Evolutionary conservation across 768 basidiomycete species (phyloP).

Genomic region (Tylopilus rubrobrunneus): DNA sequence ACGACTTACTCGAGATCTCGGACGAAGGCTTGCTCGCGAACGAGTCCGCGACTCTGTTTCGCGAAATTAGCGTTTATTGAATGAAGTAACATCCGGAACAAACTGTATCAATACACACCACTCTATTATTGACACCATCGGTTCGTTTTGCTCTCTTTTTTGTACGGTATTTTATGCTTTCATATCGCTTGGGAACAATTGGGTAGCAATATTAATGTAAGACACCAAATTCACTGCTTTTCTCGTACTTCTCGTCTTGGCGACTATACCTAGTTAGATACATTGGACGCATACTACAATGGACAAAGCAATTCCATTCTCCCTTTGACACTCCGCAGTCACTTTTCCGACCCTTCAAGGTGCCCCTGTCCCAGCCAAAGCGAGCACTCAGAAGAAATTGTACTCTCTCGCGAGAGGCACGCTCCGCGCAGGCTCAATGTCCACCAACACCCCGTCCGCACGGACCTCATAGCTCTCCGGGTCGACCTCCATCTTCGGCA

Average conservation of each 20-base stretch:
- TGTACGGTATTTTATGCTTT: constrained; percentile 21
- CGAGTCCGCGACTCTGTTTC: constrained; percentile 17
- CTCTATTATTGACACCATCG: background rate
- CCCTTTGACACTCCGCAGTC: background rate
- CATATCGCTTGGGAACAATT: constrained; percentile 10
- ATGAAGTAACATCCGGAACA: background rate
- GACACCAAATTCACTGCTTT: background rate
- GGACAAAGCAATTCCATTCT: background rate
- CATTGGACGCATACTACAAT: constrained; percentile 4
- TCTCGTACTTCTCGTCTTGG: background rate
- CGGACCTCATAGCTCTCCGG: constrained; percentile 86
- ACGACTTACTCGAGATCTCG: constrained; percentile 10
- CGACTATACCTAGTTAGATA: background rate
- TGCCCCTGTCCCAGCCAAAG: background rate
- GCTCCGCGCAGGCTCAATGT: constrained; percentile 67
- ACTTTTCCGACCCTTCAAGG: background rate
- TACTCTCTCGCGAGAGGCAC: constrained; percentile 71
- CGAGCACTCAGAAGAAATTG: constrained; percentile 63
- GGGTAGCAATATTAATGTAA: constrained; percentile 11
- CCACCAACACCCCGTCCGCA: constrained; percentile 74
- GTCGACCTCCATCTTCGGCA: constrained; percentile 85
- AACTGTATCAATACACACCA: constrained; percentile 8
- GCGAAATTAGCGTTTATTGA: constrained; percentile 23
- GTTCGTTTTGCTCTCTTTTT: background rate
- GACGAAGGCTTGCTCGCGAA: constrained; percentile 18